Conservation (phyloP, 2,329 filamentous ascomycete genomes). For the Fusarium staphyleae region DNA sequence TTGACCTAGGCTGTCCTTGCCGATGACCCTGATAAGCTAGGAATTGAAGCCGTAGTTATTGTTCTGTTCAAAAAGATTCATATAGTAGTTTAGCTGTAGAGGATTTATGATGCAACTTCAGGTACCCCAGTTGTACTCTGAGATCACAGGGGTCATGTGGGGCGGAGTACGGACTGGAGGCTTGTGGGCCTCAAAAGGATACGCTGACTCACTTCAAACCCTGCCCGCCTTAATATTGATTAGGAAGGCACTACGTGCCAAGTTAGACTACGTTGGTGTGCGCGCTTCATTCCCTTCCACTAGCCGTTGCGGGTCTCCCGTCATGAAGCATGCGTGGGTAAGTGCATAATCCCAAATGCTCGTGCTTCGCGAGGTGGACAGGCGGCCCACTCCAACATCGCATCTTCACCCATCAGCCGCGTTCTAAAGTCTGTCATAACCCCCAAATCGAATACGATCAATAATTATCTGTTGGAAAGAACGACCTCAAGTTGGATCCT, state of each 20-base stretch:
- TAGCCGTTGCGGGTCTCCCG: background rate
- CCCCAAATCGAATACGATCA: background rate
- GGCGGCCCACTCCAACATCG: slow-evolving; percentile 9
- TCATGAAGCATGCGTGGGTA: slow-evolving; percentile 3
- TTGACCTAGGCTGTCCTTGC: too few species aligned
- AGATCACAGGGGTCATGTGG: too few species aligned
- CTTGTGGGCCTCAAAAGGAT: too few species aligned
- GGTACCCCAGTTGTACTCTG: too few species aligned
- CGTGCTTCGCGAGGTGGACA: slow-evolving; percentile 29
- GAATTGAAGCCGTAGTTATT: too few species aligned
- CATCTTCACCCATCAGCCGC: slow-evolving; percentile 1
- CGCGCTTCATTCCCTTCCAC: background rate
- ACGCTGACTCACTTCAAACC: slow-evolving; percentile 14
- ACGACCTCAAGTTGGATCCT: background rate
- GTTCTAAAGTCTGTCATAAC: background rate
- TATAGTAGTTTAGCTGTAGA: too few species aligned
- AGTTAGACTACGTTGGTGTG: background rate
- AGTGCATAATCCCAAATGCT: slow-evolving; percentile 20
- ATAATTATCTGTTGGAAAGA: background rate
- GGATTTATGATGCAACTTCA: too few species aligned
- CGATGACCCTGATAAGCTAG: too few species aligned
- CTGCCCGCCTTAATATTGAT: background rate
- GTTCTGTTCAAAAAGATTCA: too few species aligned
- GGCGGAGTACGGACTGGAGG: too few species aligned
- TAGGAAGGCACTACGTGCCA: slow-evolving; percentile 16